Percentiles rank a stretch among this genome's conserved stretches.
Evolutionary conservation across 2,329 filamentous ascomycete species (phyloP).

Genomic region (Shiraia sp.): DNA sequence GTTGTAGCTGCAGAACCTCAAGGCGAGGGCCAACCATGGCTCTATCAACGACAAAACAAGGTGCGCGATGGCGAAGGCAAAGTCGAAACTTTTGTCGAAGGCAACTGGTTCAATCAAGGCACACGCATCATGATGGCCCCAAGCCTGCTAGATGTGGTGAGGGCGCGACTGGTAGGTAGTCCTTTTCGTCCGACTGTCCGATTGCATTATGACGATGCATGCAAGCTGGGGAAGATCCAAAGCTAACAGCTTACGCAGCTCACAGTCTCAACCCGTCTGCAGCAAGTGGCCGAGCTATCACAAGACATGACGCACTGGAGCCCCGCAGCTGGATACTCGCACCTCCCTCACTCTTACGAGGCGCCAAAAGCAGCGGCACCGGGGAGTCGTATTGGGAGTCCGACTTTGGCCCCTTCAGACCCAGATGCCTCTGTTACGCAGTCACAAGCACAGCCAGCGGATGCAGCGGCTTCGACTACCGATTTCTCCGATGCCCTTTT

Average conservation of each 20-base stretch:
- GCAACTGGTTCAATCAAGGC: conserved; percentile 64
- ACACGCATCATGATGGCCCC: conserved; percentile 66
- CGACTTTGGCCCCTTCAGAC: conserved; percentile 27
- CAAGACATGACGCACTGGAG: conserved; percentile 60
- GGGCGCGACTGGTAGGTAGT: conserved; percentile 56
- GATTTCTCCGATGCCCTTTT: conserved; percentile 42
- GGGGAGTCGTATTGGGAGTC: conserved; percentile 37
- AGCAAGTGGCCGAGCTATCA: conserved; percentile 58
- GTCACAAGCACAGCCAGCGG: conserved; percentile 16
- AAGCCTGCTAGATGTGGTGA: conserved; percentile 61
- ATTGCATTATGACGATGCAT: neutral
- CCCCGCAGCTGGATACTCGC: conserved; percentile 63
- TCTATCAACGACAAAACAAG: conserved; percentile 49
- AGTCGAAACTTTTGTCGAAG: conserved; percentile 58
- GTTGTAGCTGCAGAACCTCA: conserved; percentile 63
- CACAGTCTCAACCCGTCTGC: conserved; percentile 59
- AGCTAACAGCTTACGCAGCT: conserved; percentile 46
- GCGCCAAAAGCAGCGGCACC: conserved; percentile 32
- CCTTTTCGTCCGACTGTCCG: too few relatives aligned
- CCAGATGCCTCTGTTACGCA: conserved; percentile 32
- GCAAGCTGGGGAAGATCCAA: conserved; percentile 1
- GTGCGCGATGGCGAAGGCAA: conserved; percentile 10
- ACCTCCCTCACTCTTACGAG: conserved; percentile 56
- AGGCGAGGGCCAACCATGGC: conserved; percentile 58
- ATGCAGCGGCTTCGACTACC: conserved; percentile 18